phyloP scores from a whole-genome alignment of 257 asterid genomes.

The Capsicum rhomboideum region DNA sequence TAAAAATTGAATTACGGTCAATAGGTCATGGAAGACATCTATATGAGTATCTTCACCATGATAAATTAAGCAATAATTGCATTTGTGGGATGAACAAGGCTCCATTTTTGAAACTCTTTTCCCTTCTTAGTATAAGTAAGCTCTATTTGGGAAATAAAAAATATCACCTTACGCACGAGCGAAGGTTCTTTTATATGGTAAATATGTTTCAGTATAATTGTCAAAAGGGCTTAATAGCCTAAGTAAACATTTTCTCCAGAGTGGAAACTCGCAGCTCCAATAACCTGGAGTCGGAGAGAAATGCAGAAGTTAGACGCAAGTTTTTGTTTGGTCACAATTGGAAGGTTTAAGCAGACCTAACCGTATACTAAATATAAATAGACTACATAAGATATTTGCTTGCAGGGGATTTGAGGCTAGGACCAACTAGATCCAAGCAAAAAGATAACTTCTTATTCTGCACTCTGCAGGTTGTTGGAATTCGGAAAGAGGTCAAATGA shows the following conservation, averaged over 20 bases:
- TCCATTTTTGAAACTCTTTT: neutral
- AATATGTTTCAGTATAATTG: neutral
- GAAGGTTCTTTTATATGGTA: neutral
- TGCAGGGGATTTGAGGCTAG: neutral
- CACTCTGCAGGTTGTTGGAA: neutral
- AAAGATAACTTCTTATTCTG: neutral
- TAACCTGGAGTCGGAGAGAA: neutral
- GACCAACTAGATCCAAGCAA: neutral
- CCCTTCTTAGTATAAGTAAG: neutral
- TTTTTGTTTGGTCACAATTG: neutral
- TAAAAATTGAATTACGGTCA: neutral
- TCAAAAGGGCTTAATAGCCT: neutral
- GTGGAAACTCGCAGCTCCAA: neutral
- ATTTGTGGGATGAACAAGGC: neutral
- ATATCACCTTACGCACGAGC: neutral
- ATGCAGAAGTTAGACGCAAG: neutral
- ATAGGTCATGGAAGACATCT: neutral
- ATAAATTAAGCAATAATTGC: neutral
- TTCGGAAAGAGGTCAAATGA: neutral
- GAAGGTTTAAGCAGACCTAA: neutral
- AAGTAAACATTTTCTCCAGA: neutral
- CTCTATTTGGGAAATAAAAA: neutral
- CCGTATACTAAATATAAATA: neutral
- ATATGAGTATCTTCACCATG: neutral
- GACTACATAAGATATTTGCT: neutral